These are phyloP conservation scores for Peterozyma xylosa DNA, from an alignment of 805 yeast genomes.

Conservation along the genomic window DNA sequence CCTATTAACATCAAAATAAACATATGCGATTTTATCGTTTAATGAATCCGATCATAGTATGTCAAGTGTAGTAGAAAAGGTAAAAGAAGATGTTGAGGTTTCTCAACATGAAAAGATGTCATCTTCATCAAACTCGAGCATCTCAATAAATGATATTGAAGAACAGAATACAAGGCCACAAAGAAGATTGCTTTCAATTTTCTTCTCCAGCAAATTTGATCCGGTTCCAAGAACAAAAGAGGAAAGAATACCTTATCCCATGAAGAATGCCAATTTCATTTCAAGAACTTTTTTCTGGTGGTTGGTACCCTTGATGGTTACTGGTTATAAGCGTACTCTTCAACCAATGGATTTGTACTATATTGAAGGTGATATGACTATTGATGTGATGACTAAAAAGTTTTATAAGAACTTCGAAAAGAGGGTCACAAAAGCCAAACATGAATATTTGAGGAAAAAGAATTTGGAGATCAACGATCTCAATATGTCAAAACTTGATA, in stretches of 20 bases:
- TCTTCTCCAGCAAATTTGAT: slow-evolving; percentile 42
- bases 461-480: slow-evolving; percentile 14
- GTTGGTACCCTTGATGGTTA: slow-evolving; percentile 53
- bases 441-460: slow-evolving; percentile 18
- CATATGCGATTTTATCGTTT: too few relatives aligned
- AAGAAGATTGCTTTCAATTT: slow-evolving; percentile 40
- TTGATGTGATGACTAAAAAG: slow-evolving; percentile 29
- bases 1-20: too few relatives aligned
- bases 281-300: slow-evolving; percentile 54
- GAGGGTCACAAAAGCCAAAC: slow-evolving; percentile 22
- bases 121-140: too few relatives aligned
- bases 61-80: too few relatives aligned
- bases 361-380: slow-evolving; percentile 32
- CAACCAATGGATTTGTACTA: slow-evolving; percentile 53
- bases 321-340: slow-evolving; percentile 69
- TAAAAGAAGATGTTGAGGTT: too few relatives aligned
- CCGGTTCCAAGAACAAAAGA: slow-evolving; percentile 37
- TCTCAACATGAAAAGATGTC: too few relatives aligned
- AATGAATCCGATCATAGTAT: too few relatives aligned
- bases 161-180: slow-evolving; percentile 20
- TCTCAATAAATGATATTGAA: too few relatives aligned
- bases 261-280: slow-evolving; percentile 32
- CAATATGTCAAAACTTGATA: slow-evolving; percentile 15
- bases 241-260: slow-evolving; percentile 44
- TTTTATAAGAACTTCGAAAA: slow-evolving; percentile 27